phyloP scores from a whole-genome alignment of 2,329 filamentous ascomycete species.

The Aspergillus neotritici region DNA sequence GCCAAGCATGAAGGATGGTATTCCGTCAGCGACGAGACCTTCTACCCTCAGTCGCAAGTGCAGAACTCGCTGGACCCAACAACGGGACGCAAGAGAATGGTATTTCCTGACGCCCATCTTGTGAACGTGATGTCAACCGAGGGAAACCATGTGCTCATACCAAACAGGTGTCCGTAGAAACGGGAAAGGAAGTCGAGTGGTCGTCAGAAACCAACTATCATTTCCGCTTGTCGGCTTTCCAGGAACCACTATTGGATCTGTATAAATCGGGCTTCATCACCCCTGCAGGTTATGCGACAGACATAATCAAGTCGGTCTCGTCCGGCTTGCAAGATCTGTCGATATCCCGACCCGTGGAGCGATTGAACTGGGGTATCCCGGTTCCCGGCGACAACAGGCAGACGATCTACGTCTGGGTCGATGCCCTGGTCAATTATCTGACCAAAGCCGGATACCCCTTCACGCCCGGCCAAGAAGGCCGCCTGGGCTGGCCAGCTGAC shows the following conservation, averaged over 20 bases:
- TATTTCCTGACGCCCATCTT: slow-evolving; percentile 19
- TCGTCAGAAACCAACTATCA: slow-evolving; percentile 90
- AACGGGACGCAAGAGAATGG: slow-evolving; percentile 78
- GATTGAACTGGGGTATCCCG: slow-evolving; percentile 80
- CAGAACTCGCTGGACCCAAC: slow-evolving; percentile 68
- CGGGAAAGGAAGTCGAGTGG: slow-evolving; percentile 91
- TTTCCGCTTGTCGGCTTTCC: slow-evolving; percentile 80
- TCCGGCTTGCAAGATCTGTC: slow-evolving; percentile 80
- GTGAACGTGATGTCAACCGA: too few species aligned
- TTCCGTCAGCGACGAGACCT: slow-evolving; percentile 92
- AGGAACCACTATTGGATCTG: slow-evolving; percentile 70
- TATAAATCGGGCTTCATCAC: slow-evolving; percentile 77
- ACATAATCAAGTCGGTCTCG: slow-evolving; percentile 70
- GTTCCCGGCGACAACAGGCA: slow-evolving; percentile 80
- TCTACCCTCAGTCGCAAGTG: slow-evolving; percentile 74
- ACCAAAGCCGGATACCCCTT: slow-evolving; percentile 79
- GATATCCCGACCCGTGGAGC: slow-evolving; percentile 71
- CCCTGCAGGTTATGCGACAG: slow-evolving; percentile 66
- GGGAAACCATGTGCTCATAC: slow-evolving; percentile 10
- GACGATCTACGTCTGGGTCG: slow-evolving; percentile 97
- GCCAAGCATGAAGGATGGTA: slow-evolving; percentile 93
- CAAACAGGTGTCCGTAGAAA: slow-evolving; percentile 64
- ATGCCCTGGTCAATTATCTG: slow-evolving; percentile 90
- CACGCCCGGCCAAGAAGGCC: slow-evolving; percentile 58
- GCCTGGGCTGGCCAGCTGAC: slow-evolving; percentile 79